Conservation (phyloP, 78 protist genomes). For the Chrysochromulina parva region DNA sequence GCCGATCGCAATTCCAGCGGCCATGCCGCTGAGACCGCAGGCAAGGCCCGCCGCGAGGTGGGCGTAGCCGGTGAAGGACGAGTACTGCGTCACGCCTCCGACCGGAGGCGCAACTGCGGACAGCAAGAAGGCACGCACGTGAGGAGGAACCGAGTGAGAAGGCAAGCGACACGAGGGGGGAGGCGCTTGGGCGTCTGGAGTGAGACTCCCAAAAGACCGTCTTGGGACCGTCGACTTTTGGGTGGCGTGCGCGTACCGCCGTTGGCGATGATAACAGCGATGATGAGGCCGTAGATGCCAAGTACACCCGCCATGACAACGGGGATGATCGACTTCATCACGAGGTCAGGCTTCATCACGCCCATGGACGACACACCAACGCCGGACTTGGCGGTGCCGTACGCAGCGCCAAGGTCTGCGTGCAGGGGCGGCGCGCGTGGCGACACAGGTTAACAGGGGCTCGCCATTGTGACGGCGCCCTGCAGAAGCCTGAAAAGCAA, state of each 20-base stretch:
- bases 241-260: slow-evolving; percentile 18
- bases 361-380: slow-evolving; percentile 97
- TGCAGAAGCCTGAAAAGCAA: background rate
- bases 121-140: background rate
- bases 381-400: slow-evolving; percentile 98
- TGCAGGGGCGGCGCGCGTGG: background rate
- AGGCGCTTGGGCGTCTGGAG: too few species aligned
- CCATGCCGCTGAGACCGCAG: slow-evolving; percentile 83
- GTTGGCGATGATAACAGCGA: slow-evolving; percentile 87
- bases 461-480: background rate
- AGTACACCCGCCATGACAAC: slow-evolving; percentile 99
- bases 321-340: slow-evolving; percentile 89
- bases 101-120: background rate
- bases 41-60: slow-evolving; percentile 71
- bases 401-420: slow-evolving; percentile 98
- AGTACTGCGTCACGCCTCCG: slow-evolving; percentile 24
- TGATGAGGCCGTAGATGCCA: slow-evolving; percentile 99
- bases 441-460: background rate
- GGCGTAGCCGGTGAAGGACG: slow-evolving; percentile 64
- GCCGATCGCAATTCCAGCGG: slow-evolving; percentile 94
- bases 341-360: slow-evolving; percentile 91
- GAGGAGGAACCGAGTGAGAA: background rate
- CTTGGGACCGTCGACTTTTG: too few species aligned
- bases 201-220: too few species aligned
- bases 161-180: background rate